Base-by-base conservation (phyloP, 1,139 yeast species). In the Taiozyma onychis region DNA sequence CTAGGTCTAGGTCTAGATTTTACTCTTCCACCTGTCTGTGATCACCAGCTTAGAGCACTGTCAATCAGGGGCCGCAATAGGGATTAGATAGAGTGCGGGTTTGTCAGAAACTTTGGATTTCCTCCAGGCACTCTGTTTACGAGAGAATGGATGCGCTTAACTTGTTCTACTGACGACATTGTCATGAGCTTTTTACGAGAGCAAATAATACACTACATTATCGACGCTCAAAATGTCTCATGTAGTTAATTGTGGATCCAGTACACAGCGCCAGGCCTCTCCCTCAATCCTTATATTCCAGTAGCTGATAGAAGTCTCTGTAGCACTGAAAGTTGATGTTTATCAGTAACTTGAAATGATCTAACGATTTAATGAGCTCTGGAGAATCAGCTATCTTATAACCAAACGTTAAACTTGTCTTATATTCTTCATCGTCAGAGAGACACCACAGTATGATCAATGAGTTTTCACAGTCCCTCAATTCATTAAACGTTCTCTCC, bases 361-460 rank as follows among this genome's bases (percentile, higher is more conserved):
- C 24, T 6, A 37, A 10, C 24, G 24, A 37, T 4, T 13, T 4
- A 37, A 37, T 37, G 13, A 21, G 14, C 14, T 37, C 24, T 37
- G 41, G 41, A 37, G 6, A 16, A 6, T 37, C 14, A 18, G 10
- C 24, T n/a, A 32, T 9, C 14, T 18, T 37, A 21, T 37, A 37
- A 3, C 24, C 41, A 37, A 18, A 6, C 5, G 6, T 37, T 14
- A 37, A 37, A 22, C 28, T 10, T 9, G 24, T 39, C 11, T 22
- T 39, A 39, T 13, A 39, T 8, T 35, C 26, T 6, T 22, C 16
- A 10, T 34, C 39, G 14, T 41, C 41, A 7, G 49, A 27, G 6
- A 46, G 27, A n/a, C 51, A 49, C 43, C 43, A 46, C 16, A 46
- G 11, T 8, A 39, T 5, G 4, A 42, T 27, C 14, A 44, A 9